Base-by-base conservation (phyloP, 2,329 filamentous ascomycete species). In the Ceratocystis harringtonii region DNA sequence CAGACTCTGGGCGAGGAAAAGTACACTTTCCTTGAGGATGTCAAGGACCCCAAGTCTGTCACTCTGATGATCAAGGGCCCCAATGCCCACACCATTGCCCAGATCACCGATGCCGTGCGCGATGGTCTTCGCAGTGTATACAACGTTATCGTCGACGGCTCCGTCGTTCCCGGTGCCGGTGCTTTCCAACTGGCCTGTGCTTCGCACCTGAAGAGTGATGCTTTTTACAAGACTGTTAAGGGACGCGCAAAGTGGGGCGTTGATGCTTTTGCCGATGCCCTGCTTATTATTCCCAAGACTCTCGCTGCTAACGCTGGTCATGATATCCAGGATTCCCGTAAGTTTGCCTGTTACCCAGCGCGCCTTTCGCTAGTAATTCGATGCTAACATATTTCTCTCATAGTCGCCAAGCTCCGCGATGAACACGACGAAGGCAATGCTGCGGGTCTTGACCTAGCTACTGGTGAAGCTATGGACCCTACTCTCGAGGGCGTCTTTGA, bases 61-160 rank as follows among this genome's bases (percentile, higher is more conserved):
- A 99, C 94, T 17, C 81, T 99, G 41, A 82, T 99, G 72, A 97
- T 99, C 81, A 99, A 97, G 81, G 94, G 94, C 28, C 94, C 94
- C 69, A 99, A 99, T 77, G 81, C 86, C 73, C 94, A 99, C 79
- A 97, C 92, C 68, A 99, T 99, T 72, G 86, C 89, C 15, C 94
- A 99, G 77, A 91, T 99, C 73, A 95, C 91, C 70, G 94, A 99
- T 74, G 94, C 94, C 2, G 94, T 97, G 57, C 85, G 94, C 64
- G 94, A 99, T 74, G 94, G 94, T 68, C 82, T 99, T 70, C 85
- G 94, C 73, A 95, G 90, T 74, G 94, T 97, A 62, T 97, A 96
- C 84, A 99, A 99, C 81, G 96, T 95, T 81, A 97, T 99, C 75
- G 92, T 97, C n/a, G 94, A 99, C 75, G 85, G 87, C 77, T 92